These are phyloP conservation scores for Vigna radiata DNA, from an alignment of 306 rosid species.

Conservation along the genomic window DNA sequence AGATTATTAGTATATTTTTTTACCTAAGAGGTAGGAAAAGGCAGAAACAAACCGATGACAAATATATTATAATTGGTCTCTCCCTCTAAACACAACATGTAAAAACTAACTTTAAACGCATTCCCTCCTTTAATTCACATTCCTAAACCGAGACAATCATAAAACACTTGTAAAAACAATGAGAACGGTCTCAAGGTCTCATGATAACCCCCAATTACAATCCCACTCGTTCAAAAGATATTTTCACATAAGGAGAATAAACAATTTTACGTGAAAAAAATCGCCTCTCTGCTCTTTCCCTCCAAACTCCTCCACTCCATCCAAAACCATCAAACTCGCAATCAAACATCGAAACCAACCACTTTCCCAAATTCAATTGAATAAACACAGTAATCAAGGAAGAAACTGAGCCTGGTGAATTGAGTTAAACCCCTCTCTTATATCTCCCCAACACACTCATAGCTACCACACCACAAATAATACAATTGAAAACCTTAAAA, in stretches of 20 bases:
- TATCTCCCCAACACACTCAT: not conserved
- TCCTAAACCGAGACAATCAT: not conserved
- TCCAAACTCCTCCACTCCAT: not conserved
- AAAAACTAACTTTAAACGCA: not conserved
- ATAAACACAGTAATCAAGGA: not conserved
- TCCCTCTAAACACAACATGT: not conserved
- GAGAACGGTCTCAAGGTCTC: not conserved
- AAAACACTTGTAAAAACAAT: not conserved
- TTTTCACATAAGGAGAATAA: not conserved
- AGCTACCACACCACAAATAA: not conserved
- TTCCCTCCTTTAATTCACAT: not conserved
- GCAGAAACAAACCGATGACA: not conserved
- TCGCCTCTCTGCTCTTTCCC: not conserved
- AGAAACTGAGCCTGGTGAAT: not conserved
- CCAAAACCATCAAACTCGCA: not conserved
- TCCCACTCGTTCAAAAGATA: not conserved
- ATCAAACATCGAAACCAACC: not conserved
- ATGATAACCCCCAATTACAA: not conserved
- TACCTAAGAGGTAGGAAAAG: not conserved
- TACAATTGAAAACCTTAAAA: not conserved
- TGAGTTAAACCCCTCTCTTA: not conserved
- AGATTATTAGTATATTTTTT: constrained; percentile 19
- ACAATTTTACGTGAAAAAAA: not conserved
- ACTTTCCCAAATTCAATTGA: not conserved
- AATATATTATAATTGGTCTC: not conserved